Percentiles rank a stretch among this genome's conserved stretches.
Conservation (phyloP, 2,329 filamentous ascomycete species). For the Epichloe scottii region DNA sequence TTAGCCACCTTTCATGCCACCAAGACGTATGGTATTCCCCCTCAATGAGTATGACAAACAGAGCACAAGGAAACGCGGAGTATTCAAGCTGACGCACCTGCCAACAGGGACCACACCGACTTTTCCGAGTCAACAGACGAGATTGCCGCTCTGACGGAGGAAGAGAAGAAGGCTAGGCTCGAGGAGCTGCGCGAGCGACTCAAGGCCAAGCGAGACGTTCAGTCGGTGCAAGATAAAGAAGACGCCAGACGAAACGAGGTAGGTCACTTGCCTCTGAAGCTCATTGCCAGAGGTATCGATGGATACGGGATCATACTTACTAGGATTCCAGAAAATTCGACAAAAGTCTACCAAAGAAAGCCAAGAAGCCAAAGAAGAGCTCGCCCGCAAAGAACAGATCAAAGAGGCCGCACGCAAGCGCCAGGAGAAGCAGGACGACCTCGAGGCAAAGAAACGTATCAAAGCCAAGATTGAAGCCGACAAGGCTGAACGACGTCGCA, state of each 20-base stretch:
- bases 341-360: slow-evolving; percentile 81
- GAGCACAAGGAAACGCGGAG: background rate
- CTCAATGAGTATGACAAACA: background rate
- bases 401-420: slow-evolving; percentile 82
- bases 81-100: background rate
- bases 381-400: slow-evolving; percentile 77
- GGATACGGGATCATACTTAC: background rate
- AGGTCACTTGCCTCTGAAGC: slow-evolving; percentile 7
- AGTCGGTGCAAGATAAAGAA: slow-evolving; percentile 62
- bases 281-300: background rate
- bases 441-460: slow-evolving; percentile 77
- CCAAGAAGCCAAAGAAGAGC: slow-evolving; percentile 81
- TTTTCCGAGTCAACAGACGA: slow-evolving; percentile 92
- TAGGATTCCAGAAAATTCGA: slow-evolving; percentile 46
- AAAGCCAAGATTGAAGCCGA: slow-evolving; percentile 91
- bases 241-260: slow-evolving; percentile 80
- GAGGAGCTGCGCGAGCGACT: slow-evolving; percentile 61
- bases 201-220: slow-evolving; percentile 56
- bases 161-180: slow-evolving; percentile 75
- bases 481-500: slow-evolving; percentile 76
- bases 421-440: slow-evolving; percentile 74
- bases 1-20: slow-evolving; percentile 83
- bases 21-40: slow-evolving; percentile 49
- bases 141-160: slow-evolving; percentile 78
- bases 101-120: slow-evolving; percentile 63